Base-by-base conservation (phyloP, 2,329 filamentous ascomycete genomes). In the Botrytis porri region DNA sequence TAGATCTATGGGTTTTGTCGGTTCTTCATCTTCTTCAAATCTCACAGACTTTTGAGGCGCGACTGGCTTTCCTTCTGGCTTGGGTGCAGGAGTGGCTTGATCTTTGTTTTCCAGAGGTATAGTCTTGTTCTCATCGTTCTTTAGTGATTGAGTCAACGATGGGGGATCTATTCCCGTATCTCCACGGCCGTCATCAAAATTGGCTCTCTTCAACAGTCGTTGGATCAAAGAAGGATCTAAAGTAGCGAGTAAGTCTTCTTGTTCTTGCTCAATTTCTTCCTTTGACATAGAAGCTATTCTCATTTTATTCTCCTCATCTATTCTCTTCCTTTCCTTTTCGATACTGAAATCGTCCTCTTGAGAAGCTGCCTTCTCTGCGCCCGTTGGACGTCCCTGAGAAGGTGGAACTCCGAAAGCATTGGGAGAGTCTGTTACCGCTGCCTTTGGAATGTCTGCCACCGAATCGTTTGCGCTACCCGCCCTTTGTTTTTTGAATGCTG, bases 251-350 rank as follows among this genome's bases (percentile, higher is more conserved):
- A 99, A 84, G 77, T 98, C 95, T 74, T 89, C 86, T 61, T 92
- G 89, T 74, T 96, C 94, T 77, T 91, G 86, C 75, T 92, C 90
- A 73, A 98, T 97, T 82, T 98, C 93, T 54, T 89, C 88, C 0
- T 89, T 84, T 1, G 92, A 92, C 96, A 99, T 98, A 39, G 86
- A 85, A 22, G 90, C 90, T 64, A 99, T 82, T 74, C 88, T 88
- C 73, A 89, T 87, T 62, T 84, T 88, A 79, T 98, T 99, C 81
- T 98, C 94, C 77, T 90, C 87, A 79, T 95, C 92, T 80, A 99
- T 98, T 8, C 87, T 85, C 75, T 84, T 84, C 79, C 88, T 89
- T 79, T 97, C 94, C 61, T 87, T 84, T 18, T 86, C 81, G 60
- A 85, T 84, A 57, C 75, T 77, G 48, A 64, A 75, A 72, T 75